Percentiles rank a stretch among this genome's conserved stretches.
phyloP scores from a whole-genome alignment of 2,329 filamentous ascomycete species.

The Teratosphaeria pseudoeucalypti region DNA sequence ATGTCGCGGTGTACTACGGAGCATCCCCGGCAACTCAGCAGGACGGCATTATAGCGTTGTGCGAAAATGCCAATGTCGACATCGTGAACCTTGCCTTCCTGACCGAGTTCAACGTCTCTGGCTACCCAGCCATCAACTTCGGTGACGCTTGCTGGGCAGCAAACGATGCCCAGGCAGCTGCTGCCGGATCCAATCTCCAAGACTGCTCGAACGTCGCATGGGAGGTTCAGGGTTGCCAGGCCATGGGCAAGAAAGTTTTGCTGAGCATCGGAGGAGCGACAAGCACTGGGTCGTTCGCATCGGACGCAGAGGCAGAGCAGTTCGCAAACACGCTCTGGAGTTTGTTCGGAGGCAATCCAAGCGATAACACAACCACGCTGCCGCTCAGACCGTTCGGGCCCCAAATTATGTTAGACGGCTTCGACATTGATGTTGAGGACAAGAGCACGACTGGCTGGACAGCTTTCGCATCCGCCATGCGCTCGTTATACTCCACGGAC shows the following conservation, averaged over 20 bases:
- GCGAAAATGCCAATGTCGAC: slow-evolving; percentile 25
- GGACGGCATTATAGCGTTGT: slow-evolving; percentile 21
- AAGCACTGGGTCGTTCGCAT: slow-evolving; percentile 19
- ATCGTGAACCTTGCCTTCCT: slow-evolving; percentile 30
- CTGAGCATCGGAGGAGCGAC: slow-evolving; percentile 28
- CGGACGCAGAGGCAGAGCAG: slow-evolving; percentile 16
- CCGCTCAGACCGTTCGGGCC: slow-evolving; percentile 22
- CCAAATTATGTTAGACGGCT: slow-evolving; percentile 23
- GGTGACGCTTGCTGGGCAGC: slow-evolving; percentile 28
- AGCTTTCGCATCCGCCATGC: slow-evolving; percentile 20
- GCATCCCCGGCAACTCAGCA: slow-evolving; percentile 17
- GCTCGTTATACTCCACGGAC: slow-evolving; percentile 13
- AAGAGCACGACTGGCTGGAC: slow-evolving; percentile 17
- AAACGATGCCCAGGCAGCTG: slow-evolving; percentile 22
- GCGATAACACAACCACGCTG: slow-evolving; percentile 3
- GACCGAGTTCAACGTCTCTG: slow-evolving; percentile 22
- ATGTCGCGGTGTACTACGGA: slow-evolving; percentile 26
- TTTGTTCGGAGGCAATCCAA: slow-evolving; percentile 25
- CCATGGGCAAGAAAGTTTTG: slow-evolving; percentile 30
- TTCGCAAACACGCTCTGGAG: slow-evolving; percentile 27
- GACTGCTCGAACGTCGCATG: background rate
- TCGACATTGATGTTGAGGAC: slow-evolving; percentile 31
- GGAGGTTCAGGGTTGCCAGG: slow-evolving; percentile 15
- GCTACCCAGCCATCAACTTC: slow-evolving; percentile 23
- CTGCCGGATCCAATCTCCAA: background rate